Evolutionary conservation across 805 yeast genomes (phyloP), one percentile per base, ranked within the genome.

Genomic region (Scheffersomyces ergatensis): DNA sequence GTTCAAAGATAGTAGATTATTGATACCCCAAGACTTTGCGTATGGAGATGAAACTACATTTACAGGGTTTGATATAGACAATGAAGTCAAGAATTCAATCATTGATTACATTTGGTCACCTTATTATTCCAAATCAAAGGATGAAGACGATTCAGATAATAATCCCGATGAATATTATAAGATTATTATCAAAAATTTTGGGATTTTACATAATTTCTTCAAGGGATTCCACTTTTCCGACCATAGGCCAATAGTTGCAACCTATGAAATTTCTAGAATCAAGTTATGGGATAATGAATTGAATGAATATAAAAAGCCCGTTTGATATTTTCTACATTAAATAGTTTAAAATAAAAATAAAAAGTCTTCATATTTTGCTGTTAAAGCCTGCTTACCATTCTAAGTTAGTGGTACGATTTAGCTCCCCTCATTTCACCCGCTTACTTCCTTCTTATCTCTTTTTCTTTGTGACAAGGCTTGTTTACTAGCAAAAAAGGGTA

Each of bases 101-200:
- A 74, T 74, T 35, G 79, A 74, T 48, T 73, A 71, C 43, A 64
- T 74, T 23, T 74, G 77, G 76, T 58, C 68, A 2, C 67, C 70
- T 5, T 47, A 46, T 36, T 55, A 47, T 45, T 48, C 62, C 14
- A 44, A 37, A 18, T 40, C 32, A 14, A 39, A 23, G 9, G 21
- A 32, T 16, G 17, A 37, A 16, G 45, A 43, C 30, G 48, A 36
- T 1, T 49, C 32, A 37, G 35, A 44, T 20, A 41, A 43, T 14
- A 43, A 45, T 15, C 43, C 42, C 39, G 47, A 52, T 35, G 25
- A 38, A 14, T 49, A 50, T 23, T 57, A 59, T 43, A 54, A 54
- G 5, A 60, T 65, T 25, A 53, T 51, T 13, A 60, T 72, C 38
- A 66, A 55, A 33, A 50, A 53, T 18, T 70, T 61, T 51, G 76